Evolutionary conservation across 2,329 filamentous ascomycete genomes (phyloP).

Genomic region (Beauveria sp.): DNA sequence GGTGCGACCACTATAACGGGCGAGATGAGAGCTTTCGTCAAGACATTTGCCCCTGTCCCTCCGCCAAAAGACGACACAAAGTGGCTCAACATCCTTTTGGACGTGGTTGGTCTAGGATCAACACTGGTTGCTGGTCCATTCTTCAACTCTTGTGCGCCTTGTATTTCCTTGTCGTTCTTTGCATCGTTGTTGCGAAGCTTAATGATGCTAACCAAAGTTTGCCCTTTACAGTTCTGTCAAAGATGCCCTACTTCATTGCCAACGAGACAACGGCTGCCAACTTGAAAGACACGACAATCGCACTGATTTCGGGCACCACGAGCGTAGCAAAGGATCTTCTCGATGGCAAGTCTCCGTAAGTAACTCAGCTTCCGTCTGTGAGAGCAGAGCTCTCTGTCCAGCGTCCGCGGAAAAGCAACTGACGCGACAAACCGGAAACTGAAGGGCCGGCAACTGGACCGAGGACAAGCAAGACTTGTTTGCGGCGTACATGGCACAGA

Average conservation of each 20-base stretch:
- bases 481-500: neutral
- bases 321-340: neutral
- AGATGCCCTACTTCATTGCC: neutral
- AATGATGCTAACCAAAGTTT: too few relatives aligned
- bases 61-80: slow-evolving; percentile 1
- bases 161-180: too few relatives aligned
- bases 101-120: neutral
- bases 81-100: neutral
- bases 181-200: too few relatives aligned
- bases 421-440: too few relatives aligned
- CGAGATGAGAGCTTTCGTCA: too few relatives aligned
- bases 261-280: neutral
- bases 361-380: too few relatives aligned
- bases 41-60: neutral
- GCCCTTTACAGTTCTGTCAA: too few relatives aligned
- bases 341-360: neutral
- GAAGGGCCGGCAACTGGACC: neutral
- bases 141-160: too few relatives aligned
- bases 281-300: neutral
- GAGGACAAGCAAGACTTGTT: slow-evolving; percentile 1
- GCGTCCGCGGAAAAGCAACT: too few relatives aligned
- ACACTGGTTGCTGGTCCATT: neutral
- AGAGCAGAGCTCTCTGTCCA: too few relatives aligned
- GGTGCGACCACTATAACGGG: too few relatives aligned
- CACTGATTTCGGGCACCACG: neutral